Percentiles rank a stretch among this genome's conserved stretches.
Conservation (phyloP, 202 grass and related monocot species). For the Zoysia matrella region DNA sequence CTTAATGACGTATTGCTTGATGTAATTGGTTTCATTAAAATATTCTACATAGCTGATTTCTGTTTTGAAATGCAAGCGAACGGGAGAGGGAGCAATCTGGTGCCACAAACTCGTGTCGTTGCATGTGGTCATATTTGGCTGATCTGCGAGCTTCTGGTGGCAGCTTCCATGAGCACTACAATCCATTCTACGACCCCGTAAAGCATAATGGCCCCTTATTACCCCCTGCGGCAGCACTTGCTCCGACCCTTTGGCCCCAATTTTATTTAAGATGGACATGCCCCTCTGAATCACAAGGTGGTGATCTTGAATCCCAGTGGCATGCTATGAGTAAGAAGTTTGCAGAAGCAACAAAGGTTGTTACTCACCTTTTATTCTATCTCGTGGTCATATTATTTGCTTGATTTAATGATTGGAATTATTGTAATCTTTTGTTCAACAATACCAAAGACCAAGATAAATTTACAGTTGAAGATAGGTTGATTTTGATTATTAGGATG, state of each 20-base stretch:
- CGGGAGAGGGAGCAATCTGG: slow-evolving; percentile 90
- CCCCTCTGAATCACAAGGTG: slow-evolving; percentile 67
- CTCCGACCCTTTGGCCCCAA: slow-evolving; percentile 93
- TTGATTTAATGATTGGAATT: slow-evolving; percentile 11
- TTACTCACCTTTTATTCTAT: slow-evolving; percentile 33
- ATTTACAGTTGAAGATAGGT: slow-evolving; percentile 16
- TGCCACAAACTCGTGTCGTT: slow-evolving; percentile 58
- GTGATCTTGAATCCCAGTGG: slow-evolving; percentile 87
- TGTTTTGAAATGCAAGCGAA: slow-evolving; percentile 71
- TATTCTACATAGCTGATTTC: slow-evolving; percentile 47
- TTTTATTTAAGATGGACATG: slow-evolving; percentile 98
- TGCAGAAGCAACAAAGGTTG: slow-evolving; percentile 68
- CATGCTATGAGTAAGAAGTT: slow-evolving; percentile 69
- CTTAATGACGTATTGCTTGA: neutral
- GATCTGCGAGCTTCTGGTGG: slow-evolving; percentile 65
- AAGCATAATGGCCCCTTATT: slow-evolving; percentile 58
- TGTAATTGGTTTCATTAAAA: neutral
- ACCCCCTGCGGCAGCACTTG: slow-evolving; percentile 88
- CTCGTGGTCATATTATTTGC: slow-evolving; percentile 10
- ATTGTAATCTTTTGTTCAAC: neutral
- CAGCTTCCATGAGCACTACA: slow-evolving; percentile 78
- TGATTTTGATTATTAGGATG: slow-evolving; percentile 13
- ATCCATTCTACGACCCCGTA: slow-evolving; percentile 79
- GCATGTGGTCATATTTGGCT: slow-evolving; percentile 84
- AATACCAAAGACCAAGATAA: slow-evolving; percentile 11